phyloP scores from a whole-genome alignment of 805 yeast genomes.

The Wickerhamomyces pijperi region DNA sequence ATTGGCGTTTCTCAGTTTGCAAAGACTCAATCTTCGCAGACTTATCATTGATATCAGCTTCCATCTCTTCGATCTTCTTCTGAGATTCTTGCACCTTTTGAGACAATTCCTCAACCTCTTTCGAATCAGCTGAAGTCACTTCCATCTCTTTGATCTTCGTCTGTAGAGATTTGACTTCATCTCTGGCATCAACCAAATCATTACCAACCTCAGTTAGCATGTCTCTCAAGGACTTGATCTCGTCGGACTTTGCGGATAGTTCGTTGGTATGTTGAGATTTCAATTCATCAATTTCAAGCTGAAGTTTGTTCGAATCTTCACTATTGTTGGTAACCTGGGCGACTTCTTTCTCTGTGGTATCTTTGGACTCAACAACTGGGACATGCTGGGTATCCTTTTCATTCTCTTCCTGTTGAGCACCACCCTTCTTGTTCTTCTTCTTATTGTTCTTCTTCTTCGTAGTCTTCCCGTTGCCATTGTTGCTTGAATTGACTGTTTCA shows the following conservation, averaged over 20 bases:
- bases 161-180: slow-evolving; percentile 33
- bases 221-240: slow-evolving; percentile 60
- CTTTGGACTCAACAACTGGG: slow-evolving; percentile 2
- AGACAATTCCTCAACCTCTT: background rate
- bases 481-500: too few species aligned
- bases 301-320: background rate
- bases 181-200: slow-evolving; percentile 64
- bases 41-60: background rate
- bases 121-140: slow-evolving; percentile 4
- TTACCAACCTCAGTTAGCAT: slow-evolving; percentile 70
- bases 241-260: slow-evolving; percentile 39
- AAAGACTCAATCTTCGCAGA: background rate
- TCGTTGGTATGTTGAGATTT: slow-evolving; percentile 13
- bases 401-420: slow-evolving; percentile 5
- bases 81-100: slow-evolving; percentile 16
- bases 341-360: background rate
- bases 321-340: background rate
- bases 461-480: background rate
- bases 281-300: slow-evolving; percentile 5
- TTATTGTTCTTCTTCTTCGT: slow-evolving; percentile 12
- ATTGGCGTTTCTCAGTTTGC: background rate
- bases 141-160: slow-evolving; percentile 6
- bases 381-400: slow-evolving; percentile 17
- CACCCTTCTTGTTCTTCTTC: slow-evolving; percentile 11
- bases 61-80: slow-evolving; percentile 25